Percentiles rank a stretch among this genome's conserved stretches.
phyloP scores from a whole-genome alignment of 2,329 filamentous ascomycete species.

The Talaromyces sp. region DNA sequence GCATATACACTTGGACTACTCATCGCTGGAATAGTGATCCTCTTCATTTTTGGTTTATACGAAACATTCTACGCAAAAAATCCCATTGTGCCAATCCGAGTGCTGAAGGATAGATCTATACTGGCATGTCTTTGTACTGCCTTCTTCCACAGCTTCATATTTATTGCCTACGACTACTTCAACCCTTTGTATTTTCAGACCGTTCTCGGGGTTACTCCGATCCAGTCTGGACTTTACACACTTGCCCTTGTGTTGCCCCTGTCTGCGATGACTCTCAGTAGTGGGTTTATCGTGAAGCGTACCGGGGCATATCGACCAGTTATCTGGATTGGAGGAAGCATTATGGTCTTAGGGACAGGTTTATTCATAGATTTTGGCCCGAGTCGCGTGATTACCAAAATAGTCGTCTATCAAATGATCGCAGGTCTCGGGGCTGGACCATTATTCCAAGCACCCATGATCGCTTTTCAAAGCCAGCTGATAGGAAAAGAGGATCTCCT shows the following conservation, averaged over 20 bases:
- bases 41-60: slow-evolving; percentile 62
- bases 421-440: slow-evolving; percentile 52
- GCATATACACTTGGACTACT: slow-evolving; percentile 68
- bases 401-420: slow-evolving; percentile 46
- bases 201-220: slow-evolving; percentile 58
- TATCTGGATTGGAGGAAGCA: slow-evolving; percentile 52
- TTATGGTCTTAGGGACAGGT: slow-evolving; percentile 58
- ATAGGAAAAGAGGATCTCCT: slow-evolving; percentile 45
- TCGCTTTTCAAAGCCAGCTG: slow-evolving; percentile 55
- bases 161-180: slow-evolving; percentile 69
- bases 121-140: slow-evolving; percentile 58
- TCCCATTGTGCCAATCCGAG: slow-evolving; percentile 65
- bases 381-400: slow-evolving; percentile 39
- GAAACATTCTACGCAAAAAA: slow-evolving; percentile 66
- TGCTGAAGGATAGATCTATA: slow-evolving; percentile 63
- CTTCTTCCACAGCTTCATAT: slow-evolving; percentile 66
- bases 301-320: slow-evolving; percentile 58
- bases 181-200: slow-evolving; percentile 73
- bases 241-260: slow-evolving; percentile 62
- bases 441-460: slow-evolving; percentile 52
- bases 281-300: slow-evolving; percentile 65
- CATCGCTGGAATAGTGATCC: slow-evolving; percentile 62
- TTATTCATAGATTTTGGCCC: slow-evolving; percentile 51
- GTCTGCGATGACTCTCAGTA: slow-evolving; percentile 54
- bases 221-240: slow-evolving; percentile 64